Base-by-base conservation (phyloP, 495 filamentous ascomycete species). In the Penicillium lagena region DNA sequence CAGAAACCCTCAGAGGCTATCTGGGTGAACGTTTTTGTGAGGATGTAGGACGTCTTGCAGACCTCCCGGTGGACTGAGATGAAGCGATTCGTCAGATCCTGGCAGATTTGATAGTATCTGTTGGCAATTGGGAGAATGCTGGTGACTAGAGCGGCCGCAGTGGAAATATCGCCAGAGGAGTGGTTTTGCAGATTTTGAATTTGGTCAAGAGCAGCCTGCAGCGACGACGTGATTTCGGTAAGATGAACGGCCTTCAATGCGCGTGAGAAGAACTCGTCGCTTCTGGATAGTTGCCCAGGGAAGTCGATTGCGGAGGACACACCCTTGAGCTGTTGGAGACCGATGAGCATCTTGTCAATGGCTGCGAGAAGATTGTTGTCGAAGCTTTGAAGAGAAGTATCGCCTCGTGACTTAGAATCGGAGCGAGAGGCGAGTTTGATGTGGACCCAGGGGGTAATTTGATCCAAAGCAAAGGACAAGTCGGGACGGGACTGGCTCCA, bases 1-100 rank as follows among this genome's bases (percentile, higher is more conserved):
- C 94, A 99, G 71, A 96, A 96, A 9, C 94, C 94, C 59, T 91
- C 82, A 7, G 77, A 75, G 2, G 84, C 80, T 29, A 97, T 72
- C 39, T 86, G 81, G 5, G 74, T 76, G 47, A 96, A 93, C 0
- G 80, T 79, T 34, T 83, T 85, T 22, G 83, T 74, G 34, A 97
- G 76, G 8, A 82, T 76, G 52, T 83, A 84, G 0, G 84, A 79
- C 37, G 90, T 73, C 45, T 85, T 87, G 61, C 83, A 89, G 3
- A 80, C 79, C 27, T 83, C 72, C 12, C 73, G 66, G 54, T 96
- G 85, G 4, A 86, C 67, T 9, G 67, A 62, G 4, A 75, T 56
- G 56, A 79, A 81, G 12, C 72, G 63, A 10, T 62, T 50, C 5
- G 86, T 51, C 22, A 78, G 53, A 12, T 75, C 64, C 12, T 69